phyloP scores from a whole-genome alignment of 208 protist species.

The Leishmania turanica region DNA sequence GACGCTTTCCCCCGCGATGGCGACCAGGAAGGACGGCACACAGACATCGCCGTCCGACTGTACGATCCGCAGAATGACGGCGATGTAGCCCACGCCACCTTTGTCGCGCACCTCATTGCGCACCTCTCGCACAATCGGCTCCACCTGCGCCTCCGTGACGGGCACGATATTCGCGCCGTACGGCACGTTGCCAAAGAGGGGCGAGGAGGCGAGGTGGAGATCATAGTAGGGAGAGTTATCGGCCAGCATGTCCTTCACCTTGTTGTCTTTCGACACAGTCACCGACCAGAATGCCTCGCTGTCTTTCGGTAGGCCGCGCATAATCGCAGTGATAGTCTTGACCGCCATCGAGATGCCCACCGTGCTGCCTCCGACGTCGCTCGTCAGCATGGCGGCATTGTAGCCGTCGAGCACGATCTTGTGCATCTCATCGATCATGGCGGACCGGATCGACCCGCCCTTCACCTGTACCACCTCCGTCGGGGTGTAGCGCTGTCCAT shows the following conservation, averaged over 20 bases:
- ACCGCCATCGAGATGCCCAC: constrained; percentile 43
- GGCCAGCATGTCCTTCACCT: constrained; percentile 55
- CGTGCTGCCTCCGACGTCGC: constrained; percentile 36
- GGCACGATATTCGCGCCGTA: constrained; percentile 33
- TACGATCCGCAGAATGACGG: constrained; percentile 35
- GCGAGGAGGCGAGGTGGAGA: constrained; percentile 50
- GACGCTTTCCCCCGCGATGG: constrained; percentile 34
- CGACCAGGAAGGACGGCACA: constrained; percentile 45
- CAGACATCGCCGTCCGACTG: constrained; percentile 54
- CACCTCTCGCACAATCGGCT: constrained; percentile 37
- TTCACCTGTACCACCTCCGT: constrained; percentile 40
- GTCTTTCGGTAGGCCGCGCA: constrained; percentile 20
- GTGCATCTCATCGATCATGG: constrained; percentile 35
- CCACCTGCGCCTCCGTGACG: constrained; percentile 30
- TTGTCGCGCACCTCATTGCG: constrained; percentile 31
- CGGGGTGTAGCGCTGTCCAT: constrained; percentile 24
- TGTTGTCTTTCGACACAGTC: constrained; percentile 38
- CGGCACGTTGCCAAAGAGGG: constrained; percentile 56
- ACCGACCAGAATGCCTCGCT: constrained; percentile 55
- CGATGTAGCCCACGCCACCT: constrained; percentile 33
- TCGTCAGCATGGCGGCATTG: constrained; percentile 52
- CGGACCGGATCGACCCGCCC: constrained; percentile 32
- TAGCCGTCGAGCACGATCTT: constrained; percentile 37
- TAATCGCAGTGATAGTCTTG: constrained; percentile 24
- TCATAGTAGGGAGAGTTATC: constrained; percentile 41